Evolutionary conservation across 139 green algal genomes (phyloP).

Genomic region (Marvania coccoides): DNA sequence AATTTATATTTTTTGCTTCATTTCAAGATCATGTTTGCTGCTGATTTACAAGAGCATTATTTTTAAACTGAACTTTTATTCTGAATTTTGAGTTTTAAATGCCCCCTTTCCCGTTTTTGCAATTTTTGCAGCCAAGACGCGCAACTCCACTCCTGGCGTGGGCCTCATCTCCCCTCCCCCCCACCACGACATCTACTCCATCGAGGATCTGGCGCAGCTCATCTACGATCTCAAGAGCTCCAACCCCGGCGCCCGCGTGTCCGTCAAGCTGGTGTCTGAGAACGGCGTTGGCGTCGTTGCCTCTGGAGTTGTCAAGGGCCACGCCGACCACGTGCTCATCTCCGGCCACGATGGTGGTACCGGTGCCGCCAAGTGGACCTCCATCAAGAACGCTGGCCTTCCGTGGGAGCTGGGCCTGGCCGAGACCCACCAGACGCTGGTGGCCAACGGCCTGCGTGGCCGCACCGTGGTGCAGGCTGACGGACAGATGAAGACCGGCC

Average conservation of each 20-base stretch:
- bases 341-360: constrained; percentile 90
- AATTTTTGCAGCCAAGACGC: constrained; percentile 73
- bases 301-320: constrained; percentile 84
- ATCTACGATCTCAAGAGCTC: constrained; percentile 88
- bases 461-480: constrained; percentile 79
- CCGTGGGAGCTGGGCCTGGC: constrained; percentile 94
- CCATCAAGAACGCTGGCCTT: constrained; percentile 71
- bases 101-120: background rate
- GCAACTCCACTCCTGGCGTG: constrained; percentile 82
- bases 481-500: constrained; percentile 90
- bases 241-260: constrained; percentile 58
- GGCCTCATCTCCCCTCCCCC: constrained; percentile 85
- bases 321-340: constrained; percentile 95
- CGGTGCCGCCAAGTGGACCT: constrained; percentile 72
- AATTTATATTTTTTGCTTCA: background rate
- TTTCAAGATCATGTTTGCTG: background rate
- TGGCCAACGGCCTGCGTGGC: constrained; percentile 93
- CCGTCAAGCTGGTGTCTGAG: constrained; percentile 94
- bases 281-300: constrained; percentile 84
- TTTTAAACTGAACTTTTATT: background rate
- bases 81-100: background rate
- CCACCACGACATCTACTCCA: constrained; percentile 99
- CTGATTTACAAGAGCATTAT: background rate
- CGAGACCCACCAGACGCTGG: constrained; percentile 91
- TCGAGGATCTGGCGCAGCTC: constrained; percentile 96